These are phyloP conservation scores for Batkoa obscura DNA, from an alignment of 371 early-diverging fungal genomes.

Conservation along the genomic window DNA sequence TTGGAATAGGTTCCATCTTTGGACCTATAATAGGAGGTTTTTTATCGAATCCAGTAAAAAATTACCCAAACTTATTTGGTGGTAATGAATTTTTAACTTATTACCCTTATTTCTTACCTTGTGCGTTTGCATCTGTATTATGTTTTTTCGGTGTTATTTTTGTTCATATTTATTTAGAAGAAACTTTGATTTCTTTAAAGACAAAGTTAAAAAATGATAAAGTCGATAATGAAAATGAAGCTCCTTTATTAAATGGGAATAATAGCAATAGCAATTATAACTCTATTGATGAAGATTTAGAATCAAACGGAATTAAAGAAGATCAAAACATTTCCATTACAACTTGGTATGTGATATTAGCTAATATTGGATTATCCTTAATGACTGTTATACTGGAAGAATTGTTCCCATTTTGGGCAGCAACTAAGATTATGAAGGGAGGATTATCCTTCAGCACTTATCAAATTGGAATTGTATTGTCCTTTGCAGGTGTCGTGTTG, in stretches of 20 bases:
- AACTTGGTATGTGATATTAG: not conserved
- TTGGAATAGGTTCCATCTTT: slow-evolving; percentile 9
- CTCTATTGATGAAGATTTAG: not conserved
- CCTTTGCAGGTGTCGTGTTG: slow-evolving; percentile 27
- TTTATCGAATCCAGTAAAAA: slow-evolving; percentile 48
- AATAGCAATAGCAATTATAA: no score
- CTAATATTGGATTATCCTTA: slow-evolving; percentile 23
- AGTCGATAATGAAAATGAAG: not conserved
- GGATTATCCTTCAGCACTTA: slow-evolving; percentile 33
- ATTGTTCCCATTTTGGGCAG: slow-evolving; percentile 40
- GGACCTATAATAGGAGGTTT: slow-evolving; percentile 70
- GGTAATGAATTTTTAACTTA: slow-evolving; percentile 29
- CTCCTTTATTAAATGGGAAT: not conserved
- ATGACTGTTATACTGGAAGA: slow-evolving; percentile 57
- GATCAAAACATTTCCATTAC: not conserved
- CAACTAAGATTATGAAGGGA: slow-evolving; percentile 25
- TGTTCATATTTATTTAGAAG: slow-evolving; percentile 49
- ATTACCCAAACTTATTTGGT: slow-evolving; percentile 47
- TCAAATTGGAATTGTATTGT: slow-evolving; percentile 34
- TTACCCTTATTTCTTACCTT: slow-evolving; percentile 75
- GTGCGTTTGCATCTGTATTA: slow-evolving; percentile 40
- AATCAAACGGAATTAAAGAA: not conserved
- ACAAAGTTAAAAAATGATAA: not conserved
- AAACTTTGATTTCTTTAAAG: slow-evolving; percentile 22
- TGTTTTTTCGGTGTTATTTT: slow-evolving; percentile 36